Evolutionary conservation across 1,139 yeast species (phyloP).

Genomic region (Nakaseomyces nivariensis): DNA sequence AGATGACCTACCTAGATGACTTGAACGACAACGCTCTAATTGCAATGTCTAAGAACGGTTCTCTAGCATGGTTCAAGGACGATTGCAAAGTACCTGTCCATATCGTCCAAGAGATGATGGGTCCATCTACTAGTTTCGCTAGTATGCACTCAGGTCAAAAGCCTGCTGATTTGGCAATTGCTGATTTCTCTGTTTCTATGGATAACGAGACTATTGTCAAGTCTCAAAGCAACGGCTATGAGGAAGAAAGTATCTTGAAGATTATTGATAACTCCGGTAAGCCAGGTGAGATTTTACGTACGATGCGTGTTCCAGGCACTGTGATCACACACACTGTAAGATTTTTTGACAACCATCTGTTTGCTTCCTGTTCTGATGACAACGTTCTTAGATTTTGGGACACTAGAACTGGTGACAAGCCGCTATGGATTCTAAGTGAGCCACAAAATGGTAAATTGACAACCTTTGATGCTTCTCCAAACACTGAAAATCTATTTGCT

Average conservation of each 20-base stretch:
- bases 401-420: slow-evolving; percentile 21
- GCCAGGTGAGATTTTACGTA: slow-evolving; percentile 24
- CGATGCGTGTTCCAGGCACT: slow-evolving; percentile 23
- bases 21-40: slow-evolving; percentile 17
- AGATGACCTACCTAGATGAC: slow-evolving; percentile 16
- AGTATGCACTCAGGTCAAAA: slow-evolving; percentile 22
- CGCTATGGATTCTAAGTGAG: slow-evolving; percentile 20
- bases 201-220: slow-evolving; percentile 24
- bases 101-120: slow-evolving; percentile 26
- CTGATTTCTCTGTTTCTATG: slow-evolving; percentile 25
- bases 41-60: slow-evolving; percentile 27
- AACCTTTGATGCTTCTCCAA: slow-evolving; percentile 22
- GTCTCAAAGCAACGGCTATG: slow-evolving; percentile 23
- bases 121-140: slow-evolving; percentile 23
- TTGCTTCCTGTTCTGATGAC: slow-evolving; percentile 27
- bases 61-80: slow-evolving; percentile 28
- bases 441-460: slow-evolving; percentile 23
- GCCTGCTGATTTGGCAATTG: slow-evolving; percentile 12
- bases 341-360: slow-evolving; percentile 25
- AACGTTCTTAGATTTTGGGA: slow-evolving; percentile 27
- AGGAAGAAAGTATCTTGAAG: slow-evolving; percentile 19
- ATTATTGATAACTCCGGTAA: slow-evolving; percentile 25
- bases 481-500: slow-evolving; percentile 22
- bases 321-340: slow-evolving; percentile 25
- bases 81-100: slow-evolving; percentile 25